Conservation (phyloP, 768 basidiomycete genomes). For the Vararia minispora region DNA sequence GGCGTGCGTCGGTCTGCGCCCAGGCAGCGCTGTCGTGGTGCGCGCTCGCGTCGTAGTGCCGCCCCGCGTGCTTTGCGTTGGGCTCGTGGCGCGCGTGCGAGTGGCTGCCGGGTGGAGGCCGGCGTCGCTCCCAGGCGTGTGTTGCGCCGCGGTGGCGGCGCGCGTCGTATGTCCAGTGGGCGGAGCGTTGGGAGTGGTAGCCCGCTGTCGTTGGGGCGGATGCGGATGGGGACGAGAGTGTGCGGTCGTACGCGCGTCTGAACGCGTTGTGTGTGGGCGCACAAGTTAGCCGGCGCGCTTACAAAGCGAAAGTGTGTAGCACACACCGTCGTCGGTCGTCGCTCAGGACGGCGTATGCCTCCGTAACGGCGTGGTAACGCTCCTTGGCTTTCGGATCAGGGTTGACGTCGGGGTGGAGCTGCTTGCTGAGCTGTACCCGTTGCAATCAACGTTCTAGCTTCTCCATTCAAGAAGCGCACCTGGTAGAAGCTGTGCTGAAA, state of each 20-base stretch:
- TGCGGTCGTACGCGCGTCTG: slow-evolving; percentile 26
- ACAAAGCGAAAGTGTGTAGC: not conserved
- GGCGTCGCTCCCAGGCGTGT: slow-evolving; percentile 24
- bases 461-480: slow-evolving; percentile 14
- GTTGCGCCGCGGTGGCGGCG: slow-evolving; percentile 24
- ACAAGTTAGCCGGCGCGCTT: no score
- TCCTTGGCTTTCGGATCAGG: slow-evolving; percentile 26
- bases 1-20: not conserved
- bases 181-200: slow-evolving; percentile 12
- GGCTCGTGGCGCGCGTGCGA: slow-evolving; percentile 3
- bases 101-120: slow-evolving; percentile 9
- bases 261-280: not conserved
- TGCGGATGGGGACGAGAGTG: slow-evolving; percentile 8
- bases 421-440: slow-evolving; percentile 32
- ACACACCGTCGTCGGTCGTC: slow-evolving; percentile 34
- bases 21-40: not conserved
- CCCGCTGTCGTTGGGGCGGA: slow-evolving; percentile 2
- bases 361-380: slow-evolving; percentile 35
- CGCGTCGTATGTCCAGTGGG: slow-evolving; percentile 18
- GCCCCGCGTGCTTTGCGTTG: not conserved
- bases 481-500: slow-evolving; percentile 26
- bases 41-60: slow-evolving; percentile 1
- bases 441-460: not conserved
- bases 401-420: slow-evolving; percentile 34
- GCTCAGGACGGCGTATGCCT: slow-evolving; percentile 34